Conservation (phyloP, 108 stramenopile species). For the Schizochytrium sp. region DNA sequence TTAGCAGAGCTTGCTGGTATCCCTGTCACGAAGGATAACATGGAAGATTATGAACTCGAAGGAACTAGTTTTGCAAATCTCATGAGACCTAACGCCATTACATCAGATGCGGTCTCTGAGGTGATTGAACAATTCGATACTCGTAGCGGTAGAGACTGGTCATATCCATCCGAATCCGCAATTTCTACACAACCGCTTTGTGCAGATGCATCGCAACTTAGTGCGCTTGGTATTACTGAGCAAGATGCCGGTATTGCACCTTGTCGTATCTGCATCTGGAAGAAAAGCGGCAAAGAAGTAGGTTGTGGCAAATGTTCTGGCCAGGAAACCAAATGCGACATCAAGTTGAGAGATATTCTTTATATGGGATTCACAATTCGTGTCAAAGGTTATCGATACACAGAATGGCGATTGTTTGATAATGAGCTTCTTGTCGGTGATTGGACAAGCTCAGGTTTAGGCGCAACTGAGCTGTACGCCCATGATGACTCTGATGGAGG, state of each 20-base stretch:
- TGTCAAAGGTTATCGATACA: conserved; percentile 12
- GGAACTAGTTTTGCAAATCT: conserved; percentile 22
- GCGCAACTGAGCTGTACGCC: conserved; percentile 1
- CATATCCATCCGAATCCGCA: not conserved
- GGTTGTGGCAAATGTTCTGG: conserved; percentile 4
- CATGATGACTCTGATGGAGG: conserved; percentile 8
- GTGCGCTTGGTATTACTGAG: not conserved
- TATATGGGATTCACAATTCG: conserved; percentile 34
- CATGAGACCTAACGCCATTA: not conserved
- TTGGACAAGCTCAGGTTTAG: not conserved
- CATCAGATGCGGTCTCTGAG: not conserved
- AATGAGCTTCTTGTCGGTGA: not conserved
- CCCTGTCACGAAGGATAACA: not conserved
- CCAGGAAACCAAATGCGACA: not conserved
- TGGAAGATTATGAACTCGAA: not conserved
- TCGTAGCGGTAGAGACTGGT: conserved; percentile 30
- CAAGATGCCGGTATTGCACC: not conserved
- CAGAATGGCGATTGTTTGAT: conserved; percentile 33
- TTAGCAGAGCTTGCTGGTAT: conserved; percentile 28
- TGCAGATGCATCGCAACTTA: not conserved
- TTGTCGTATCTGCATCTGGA: conserved; percentile 29
- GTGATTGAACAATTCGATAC: not conserved
- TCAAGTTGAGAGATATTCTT: not conserved
- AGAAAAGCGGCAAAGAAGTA: not conserved
- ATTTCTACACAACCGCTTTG: conserved; percentile 9